Conservation (phyloP, 208 protist species). For the Acanthamoeba triangularis region DNA sequence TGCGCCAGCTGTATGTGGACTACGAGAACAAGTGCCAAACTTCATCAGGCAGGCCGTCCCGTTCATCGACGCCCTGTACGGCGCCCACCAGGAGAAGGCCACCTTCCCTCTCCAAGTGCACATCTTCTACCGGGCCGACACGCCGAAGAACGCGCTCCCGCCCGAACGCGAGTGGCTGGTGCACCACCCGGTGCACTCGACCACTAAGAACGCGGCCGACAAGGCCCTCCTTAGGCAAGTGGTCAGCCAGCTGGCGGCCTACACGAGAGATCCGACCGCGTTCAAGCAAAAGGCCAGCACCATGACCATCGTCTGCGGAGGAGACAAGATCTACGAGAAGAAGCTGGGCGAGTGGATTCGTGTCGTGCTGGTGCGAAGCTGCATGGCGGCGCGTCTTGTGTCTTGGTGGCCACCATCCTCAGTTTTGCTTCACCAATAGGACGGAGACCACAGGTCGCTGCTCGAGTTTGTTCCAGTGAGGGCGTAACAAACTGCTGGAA, state of each 20-base stretch:
- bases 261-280: too few relatives aligned
- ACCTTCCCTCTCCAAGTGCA: background rate
- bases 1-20: background rate
- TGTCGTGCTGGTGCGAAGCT: too few relatives aligned
- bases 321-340: background rate
- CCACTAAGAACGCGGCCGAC: background rate
- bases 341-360: too few relatives aligned
- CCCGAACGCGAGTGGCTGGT: background rate
- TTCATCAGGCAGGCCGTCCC: background rate
- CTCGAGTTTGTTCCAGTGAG: too few relatives aligned
- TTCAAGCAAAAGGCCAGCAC: too few relatives aligned
- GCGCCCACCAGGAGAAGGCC: background rate
- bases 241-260: background rate
- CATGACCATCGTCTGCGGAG: background rate
- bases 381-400: too few relatives aligned
- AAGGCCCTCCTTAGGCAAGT: background rate
- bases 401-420: too few relatives aligned
- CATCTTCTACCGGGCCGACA: background rate
- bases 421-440: too few relatives aligned
- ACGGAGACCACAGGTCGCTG: too few relatives aligned
- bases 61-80: background rate
- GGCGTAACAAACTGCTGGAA: too few relatives aligned
- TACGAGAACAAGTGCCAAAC: background rate
- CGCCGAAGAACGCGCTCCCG: background rate
- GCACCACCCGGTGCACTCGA: background rate